Conservation (phyloP, 768 basidiomycete genomes). For the Tubosaeta brunneosetosa region DNA sequence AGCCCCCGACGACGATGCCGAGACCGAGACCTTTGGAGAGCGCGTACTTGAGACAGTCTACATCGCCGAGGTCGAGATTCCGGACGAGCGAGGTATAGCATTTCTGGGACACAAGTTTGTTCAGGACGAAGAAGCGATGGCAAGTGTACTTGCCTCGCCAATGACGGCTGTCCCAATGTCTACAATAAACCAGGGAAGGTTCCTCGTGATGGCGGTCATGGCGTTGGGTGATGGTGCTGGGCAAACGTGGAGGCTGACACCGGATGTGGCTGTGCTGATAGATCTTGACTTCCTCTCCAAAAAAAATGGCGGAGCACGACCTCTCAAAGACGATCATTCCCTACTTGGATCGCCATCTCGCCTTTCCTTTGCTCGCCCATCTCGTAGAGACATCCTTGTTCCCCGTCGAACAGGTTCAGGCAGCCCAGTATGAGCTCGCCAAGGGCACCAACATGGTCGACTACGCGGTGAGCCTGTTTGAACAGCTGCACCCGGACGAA, state of each 20-base stretch:
- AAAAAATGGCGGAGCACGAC: conserved; percentile 81
- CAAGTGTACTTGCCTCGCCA: conserved; percentile 53
- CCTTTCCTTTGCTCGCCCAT: conserved; percentile 88
- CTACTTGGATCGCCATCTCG: conserved; percentile 91
- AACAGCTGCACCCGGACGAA: conserved; percentile 71
- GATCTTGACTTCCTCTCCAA: neutral
- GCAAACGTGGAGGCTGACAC: conserved; percentile 3
- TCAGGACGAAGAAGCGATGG: neutral
- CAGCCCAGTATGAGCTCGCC: conserved; percentile 95
- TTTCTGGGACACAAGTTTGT: conserved; percentile 47
- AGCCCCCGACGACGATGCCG: conserved; percentile 87
- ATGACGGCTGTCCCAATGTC: conserved; percentile 79
- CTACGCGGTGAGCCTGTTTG: conserved; percentile 78
- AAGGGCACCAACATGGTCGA: conserved; percentile 99
- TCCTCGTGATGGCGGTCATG: conserved; percentile 77
- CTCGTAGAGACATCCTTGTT: conserved; percentile 74
- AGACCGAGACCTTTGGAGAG: conserved; percentile 90
- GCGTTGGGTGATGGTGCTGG: conserved; percentile 7
- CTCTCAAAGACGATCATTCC: conserved; percentile 88
- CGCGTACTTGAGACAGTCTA: conserved; percentile 85
- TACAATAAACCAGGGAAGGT: conserved; percentile 80
- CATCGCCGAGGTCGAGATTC: conserved; percentile 72
- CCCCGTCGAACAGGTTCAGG: conserved; percentile 70
- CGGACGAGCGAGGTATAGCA: conserved; percentile 89
- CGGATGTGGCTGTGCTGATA: conserved; percentile 22